These are phyloP conservation scores for Sphagnum fallax DNA, from an alignment of 228 moss, liverwort and hornwort genomes.

Conservation along the genomic window DNA sequence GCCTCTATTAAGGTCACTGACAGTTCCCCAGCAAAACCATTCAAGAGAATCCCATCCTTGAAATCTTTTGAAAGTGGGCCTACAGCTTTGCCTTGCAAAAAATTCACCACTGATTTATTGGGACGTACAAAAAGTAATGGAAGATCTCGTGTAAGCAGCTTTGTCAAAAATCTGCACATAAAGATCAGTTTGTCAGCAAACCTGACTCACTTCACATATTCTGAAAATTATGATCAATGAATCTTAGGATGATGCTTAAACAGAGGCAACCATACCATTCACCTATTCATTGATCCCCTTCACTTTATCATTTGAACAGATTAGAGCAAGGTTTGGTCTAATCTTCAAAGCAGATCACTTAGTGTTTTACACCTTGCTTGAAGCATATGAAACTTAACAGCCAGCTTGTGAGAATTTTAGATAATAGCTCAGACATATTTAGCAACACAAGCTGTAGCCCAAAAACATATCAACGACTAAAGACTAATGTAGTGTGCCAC, in stretches of 20 bases:
- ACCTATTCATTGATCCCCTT: not conserved
- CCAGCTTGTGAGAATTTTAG: too few species aligned
- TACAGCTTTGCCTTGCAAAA: slow-evolving; percentile 56
- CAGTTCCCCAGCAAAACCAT: slow-evolving; percentile 87
- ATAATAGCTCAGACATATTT: too few species aligned
- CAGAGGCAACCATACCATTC: not conserved
- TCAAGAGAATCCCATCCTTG: slow-evolving; percentile 55
- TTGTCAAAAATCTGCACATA: slow-evolving; percentile 74
- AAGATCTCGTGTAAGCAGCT: slow-evolving; percentile 86
- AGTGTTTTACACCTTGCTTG: too few species aligned
- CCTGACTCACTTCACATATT: too few species aligned
- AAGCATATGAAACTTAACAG: too few species aligned
- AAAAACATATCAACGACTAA: too few species aligned
- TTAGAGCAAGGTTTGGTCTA: too few species aligned
- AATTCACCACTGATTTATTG: slow-evolving; percentile 84
- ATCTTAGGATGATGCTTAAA: not conserved
- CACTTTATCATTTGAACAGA: too few species aligned
- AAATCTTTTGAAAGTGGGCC: slow-evolving; percentile 76
- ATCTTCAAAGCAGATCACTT: too few species aligned
- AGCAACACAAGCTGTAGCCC: too few species aligned
- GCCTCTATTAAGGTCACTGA: slow-evolving; percentile 76
- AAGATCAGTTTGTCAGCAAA: slow-evolving; percentile 8
- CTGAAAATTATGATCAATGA: too few species aligned
- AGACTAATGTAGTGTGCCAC: too few species aligned
- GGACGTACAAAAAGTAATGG: slow-evolving; percentile 90